These are phyloP conservation scores for Chenopodium formosanum DNA, from an alignment of 148 eudicot genomes.

Conservation along the genomic window DNA sequence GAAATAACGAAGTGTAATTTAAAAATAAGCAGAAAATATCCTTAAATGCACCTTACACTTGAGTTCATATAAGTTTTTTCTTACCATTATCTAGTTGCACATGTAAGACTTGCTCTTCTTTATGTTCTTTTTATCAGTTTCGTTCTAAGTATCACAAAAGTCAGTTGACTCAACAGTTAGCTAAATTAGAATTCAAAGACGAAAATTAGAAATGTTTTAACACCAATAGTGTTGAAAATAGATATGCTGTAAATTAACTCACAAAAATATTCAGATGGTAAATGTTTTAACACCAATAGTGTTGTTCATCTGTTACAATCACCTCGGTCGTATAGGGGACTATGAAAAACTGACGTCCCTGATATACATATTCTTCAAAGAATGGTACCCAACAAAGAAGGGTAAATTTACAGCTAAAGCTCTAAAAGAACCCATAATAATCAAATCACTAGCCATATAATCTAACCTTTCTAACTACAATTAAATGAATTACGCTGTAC, in stretches of 20 bases:
- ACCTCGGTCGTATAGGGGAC: neutral
- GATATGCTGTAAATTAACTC: too few relatives aligned
- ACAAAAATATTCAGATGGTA: neutral
- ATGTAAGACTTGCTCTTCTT: too few relatives aligned
- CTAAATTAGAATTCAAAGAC: neutral
- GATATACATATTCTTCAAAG: constrained; percentile 7
- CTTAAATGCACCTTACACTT: too few relatives aligned
- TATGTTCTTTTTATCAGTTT: too few relatives aligned
- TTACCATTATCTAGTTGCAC: too few relatives aligned
- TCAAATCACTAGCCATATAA: neutral
- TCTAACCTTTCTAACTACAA: constrained; percentile 14
- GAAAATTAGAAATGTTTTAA: too few relatives aligned
- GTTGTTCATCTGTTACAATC: neutral
- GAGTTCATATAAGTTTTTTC: too few relatives aligned
- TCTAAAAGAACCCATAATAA: constrained; percentile 1
- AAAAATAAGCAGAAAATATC: too few relatives aligned
- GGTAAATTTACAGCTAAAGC: constrained; percentile 16
- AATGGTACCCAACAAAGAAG: constrained; percentile 11
- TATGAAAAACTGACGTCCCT: constrained; percentile 17
- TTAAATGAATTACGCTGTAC: constrained; percentile 24
- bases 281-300: constrained; percentile 1
- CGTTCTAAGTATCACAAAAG: too few relatives aligned
- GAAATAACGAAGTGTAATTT: too few relatives aligned
- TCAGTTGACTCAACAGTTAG: too few relatives aligned
- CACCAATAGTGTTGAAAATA: too few relatives aligned